Evolutionary conservation across 768 basidiomycete species (phyloP), one percentile per base, ranked within the genome.

Genomic region (Bullera alba): DNA sequence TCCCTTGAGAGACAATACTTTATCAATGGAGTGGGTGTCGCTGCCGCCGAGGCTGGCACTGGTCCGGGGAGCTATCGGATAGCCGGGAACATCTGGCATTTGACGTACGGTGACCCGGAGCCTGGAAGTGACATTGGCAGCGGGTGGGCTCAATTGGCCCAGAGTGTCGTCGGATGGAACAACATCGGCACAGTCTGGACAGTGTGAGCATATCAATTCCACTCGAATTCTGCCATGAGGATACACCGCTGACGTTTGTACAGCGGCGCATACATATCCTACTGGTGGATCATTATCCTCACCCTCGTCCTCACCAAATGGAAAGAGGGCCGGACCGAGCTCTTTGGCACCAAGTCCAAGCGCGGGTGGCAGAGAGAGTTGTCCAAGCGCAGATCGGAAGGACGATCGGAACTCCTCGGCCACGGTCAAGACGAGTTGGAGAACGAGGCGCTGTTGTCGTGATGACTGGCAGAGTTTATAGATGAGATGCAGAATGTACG

Each of bases 21-120:
- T 76, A 80, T 82, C 58, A 58, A 65, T 0, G 72, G 42, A 25
- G 80, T 91, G 17, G 88, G 90, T 5, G 74, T 73, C 0, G 80
- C 85, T 41, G 80, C 80, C 2, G 65, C 64, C 4, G 75, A 76
- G 61, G 53, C 65, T 0, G 75, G 75, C 0, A 57, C 55, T 35
- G 91, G 90, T 0, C 88, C 89, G 0, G 91, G 91, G 3, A 82
- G 84, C 2, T 95, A 81, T 75, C 74, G 79, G 50, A 83, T 90
- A 5, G 78, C 77, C 53, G 84, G 84, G 4, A 87, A 79, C 60
- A 85, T 91, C 0, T 91, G 89, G 89, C 85, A 89, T 64, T 76
- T 91, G 38, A 41, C 53, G 22, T 58, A 56, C 38, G 61, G 70
- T 4, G 52, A 61, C 38, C 52, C 51, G 6, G 53, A 52, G 41